Base-by-base conservation (phyloP, 352 stramenopile genomes). In the Globisporangium mamillatum region DNA sequence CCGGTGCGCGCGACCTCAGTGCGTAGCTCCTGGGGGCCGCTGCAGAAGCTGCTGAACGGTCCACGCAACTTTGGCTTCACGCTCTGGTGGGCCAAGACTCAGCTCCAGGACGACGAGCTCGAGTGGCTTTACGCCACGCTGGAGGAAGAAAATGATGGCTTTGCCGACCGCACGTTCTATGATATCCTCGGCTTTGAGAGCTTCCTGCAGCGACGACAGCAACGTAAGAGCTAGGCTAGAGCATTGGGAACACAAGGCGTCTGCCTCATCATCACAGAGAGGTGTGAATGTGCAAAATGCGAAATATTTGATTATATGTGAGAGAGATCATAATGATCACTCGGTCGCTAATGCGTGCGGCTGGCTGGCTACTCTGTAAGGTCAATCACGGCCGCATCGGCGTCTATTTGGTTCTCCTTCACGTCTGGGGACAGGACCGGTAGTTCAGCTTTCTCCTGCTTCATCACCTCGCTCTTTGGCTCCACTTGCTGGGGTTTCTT, bases 161-260 rank as follows among this genome's bases (percentile, higher is more conserved):
- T 83, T 60, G 70, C 75, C 0, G 64, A 69, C 60, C 75, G 82
- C 52, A 90, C 84, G 9, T 92, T 89, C 63, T 92, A 92, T 75
- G 84, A 92, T 55, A 90, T 92, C 44, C 67, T 79, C 3, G 84
- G 84, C 18, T 91, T 92, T 64, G 75, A 88, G 12, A 70, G 61
- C 1, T 92, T 89, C 57, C 48, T 89, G 3, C 67, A 66, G 27
- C 74, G 72, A 20, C 74, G 75, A 8, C 64, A 56, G 46, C 53
- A 70, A 48, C 34, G 48, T 20, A 6, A 63, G 52, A 16, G n/a
- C 41, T 50, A 44, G 25, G 3, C 29, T 22, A 44, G 36, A 27
- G 22, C 24, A 50, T 46, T 46, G 12, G 36, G 27, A 44, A 12
- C 10, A 44, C 14, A 12, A 16, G 10, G 7, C 22, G 4, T 5